Conservation (phyloP, 129 eudicot species). For the Saussurea involucrata region DNA sequence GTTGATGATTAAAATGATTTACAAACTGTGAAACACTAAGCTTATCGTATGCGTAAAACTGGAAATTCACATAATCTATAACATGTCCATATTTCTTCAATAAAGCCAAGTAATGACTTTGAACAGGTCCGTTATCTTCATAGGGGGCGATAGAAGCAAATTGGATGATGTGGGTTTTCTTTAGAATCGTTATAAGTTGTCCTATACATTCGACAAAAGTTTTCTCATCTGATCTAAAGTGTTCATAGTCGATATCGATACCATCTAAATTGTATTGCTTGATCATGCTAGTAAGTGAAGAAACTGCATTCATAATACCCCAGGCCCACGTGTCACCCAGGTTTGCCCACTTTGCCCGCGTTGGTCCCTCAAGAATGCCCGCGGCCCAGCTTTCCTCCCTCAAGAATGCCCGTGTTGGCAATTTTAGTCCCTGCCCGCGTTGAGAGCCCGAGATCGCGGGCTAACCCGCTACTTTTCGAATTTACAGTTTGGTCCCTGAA, state of each 20-base stretch:
- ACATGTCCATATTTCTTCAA: slow-evolving; percentile 51
- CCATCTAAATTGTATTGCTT: slow-evolving; percentile 48
- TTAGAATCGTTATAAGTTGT: slow-evolving; percentile 38
- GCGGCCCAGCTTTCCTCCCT: too few relatives aligned
- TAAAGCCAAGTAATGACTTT: slow-evolving; percentile 40
- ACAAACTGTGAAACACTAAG: slow-evolving; percentile 31
- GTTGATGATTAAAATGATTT: slow-evolving; percentile 15
- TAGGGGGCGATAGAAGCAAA: slow-evolving; percentile 65
- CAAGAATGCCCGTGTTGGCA: too few relatives aligned
- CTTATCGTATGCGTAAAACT: slow-evolving; percentile 48
- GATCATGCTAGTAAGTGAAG: slow-evolving; percentile 46
- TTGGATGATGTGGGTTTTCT: slow-evolving; percentile 25
- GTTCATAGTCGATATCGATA: slow-evolving; percentile 60
- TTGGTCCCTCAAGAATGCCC: too few relatives aligned
- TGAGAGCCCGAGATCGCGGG: too few relatives aligned
- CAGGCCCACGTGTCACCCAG: too few relatives aligned
- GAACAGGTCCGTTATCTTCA: slow-evolving; percentile 40
- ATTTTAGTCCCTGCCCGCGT: too few relatives aligned
- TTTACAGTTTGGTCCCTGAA: too few relatives aligned
- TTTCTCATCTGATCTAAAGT: slow-evolving; percentile 25
- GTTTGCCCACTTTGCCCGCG: too few relatives aligned
- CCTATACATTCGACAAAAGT: slow-evolving; percentile 57
- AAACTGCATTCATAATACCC: slow-evolving; percentile 55
- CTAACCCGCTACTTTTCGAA: too few relatives aligned
- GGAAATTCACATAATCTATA: slow-evolving; percentile 62